phyloP scores from a whole-genome alignment of 805 yeast genomes.

The Yarrowia sp. region DNA sequence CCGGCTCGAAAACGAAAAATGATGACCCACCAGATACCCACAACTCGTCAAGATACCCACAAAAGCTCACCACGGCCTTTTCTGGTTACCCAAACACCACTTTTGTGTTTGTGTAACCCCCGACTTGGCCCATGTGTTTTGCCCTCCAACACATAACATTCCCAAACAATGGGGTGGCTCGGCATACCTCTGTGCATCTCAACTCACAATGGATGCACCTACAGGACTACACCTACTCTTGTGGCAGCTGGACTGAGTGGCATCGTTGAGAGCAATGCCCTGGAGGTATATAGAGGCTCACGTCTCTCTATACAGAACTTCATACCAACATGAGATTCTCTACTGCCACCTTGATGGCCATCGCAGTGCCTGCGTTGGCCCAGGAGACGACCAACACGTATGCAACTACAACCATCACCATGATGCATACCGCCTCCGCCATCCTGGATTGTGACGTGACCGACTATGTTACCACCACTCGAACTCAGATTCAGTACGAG shows the following conservation, averaged over 20 bases:
- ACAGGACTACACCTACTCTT: background rate
- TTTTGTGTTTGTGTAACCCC: too few relatives aligned
- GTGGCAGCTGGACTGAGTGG: background rate
- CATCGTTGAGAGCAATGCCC: background rate
- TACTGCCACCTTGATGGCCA: background rate
- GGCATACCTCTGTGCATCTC: background rate
- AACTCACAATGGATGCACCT: background rate
- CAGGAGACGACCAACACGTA: background rate
- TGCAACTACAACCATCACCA: background rate
- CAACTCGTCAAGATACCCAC: background rate
- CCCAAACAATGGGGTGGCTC: background rate
- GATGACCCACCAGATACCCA: too few relatives aligned
- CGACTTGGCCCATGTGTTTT: too few relatives aligned
- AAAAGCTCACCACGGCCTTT: background rate
- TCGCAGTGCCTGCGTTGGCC: background rate
- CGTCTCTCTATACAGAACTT: background rate
- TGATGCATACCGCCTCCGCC: background rate
- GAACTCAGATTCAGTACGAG: background rate
- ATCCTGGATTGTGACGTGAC: background rate
- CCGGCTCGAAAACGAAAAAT: background rate
- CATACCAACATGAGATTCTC: constrained; percentile 1
- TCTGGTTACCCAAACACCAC: too few relatives aligned
- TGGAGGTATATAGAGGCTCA: background rate
- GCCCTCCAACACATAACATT: background rate
- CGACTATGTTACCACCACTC: background rate